Conservation (phyloP, 2,329 filamentous ascomycete genomes). For the Colletotrichum phormii region DNA sequence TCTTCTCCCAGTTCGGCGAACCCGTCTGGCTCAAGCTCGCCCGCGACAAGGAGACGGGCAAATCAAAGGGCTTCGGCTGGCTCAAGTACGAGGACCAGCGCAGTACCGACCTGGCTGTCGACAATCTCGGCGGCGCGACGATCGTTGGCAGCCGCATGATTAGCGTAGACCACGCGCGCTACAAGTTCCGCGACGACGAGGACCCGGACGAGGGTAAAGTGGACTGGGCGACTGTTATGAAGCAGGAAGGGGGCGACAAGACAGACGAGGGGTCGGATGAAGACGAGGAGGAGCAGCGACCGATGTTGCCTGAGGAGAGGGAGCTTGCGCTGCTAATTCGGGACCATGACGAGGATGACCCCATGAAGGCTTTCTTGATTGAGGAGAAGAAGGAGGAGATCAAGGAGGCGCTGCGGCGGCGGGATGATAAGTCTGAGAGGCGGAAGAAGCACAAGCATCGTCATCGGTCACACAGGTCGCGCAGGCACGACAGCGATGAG, state of each 20-base stretch:
- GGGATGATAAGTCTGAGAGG: constrained; percentile 62
- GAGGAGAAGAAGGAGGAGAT: constrained; percentile 93
- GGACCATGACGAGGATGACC: constrained; percentile 93
- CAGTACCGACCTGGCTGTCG: constrained; percentile 94
- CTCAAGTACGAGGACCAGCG: constrained; percentile 98
- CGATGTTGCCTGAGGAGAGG: constrained; percentile 81
- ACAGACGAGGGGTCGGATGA: constrained; percentile 58
- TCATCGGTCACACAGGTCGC: constrained; percentile 58
- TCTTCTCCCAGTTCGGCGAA: constrained; percentile 97
- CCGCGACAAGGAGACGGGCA: constrained; percentile 95
- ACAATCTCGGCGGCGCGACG: constrained; percentile 90
- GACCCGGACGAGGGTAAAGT: constrained; percentile 70
- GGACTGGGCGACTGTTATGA: constrained; percentile 70
- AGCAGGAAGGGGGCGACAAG: constrained; percentile 62
- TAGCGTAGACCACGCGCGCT: constrained; percentile 91
- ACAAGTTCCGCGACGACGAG: constrained; percentile 87
- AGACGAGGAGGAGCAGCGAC: constrained; percentile 60
- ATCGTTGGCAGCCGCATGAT: constrained; percentile 80
- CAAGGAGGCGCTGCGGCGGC: constrained; percentile 71
- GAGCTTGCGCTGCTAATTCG: constrained; percentile 81
- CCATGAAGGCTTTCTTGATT: constrained; percentile 93
- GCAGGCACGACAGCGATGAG: constrained; percentile 43
- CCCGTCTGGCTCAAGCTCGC: constrained; percentile 92
- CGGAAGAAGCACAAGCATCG: constrained; percentile 61
- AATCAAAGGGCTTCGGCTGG: constrained; percentile 94